phyloP scores from a whole-genome alignment of 78 protist genomes.

The Dictyostelium purpureum region DNA sequence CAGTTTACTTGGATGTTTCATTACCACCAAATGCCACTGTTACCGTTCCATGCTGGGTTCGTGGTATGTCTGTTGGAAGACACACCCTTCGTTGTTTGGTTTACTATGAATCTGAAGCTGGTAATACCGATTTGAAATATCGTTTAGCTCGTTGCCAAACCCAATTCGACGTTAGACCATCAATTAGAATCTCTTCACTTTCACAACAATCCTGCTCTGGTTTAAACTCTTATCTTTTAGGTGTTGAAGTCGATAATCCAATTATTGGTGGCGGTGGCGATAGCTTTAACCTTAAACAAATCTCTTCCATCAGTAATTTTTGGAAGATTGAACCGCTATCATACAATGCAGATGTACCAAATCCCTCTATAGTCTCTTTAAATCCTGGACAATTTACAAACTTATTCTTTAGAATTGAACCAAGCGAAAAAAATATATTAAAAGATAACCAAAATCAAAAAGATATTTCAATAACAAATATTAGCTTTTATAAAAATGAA shows the following conservation, averaged over 20 bases:
- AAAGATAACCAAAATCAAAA: neutral
- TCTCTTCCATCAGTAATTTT: constrained; percentile 31
- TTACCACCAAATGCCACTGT: constrained; percentile 55
- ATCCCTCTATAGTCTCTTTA: constrained; percentile 11
- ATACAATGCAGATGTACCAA: constrained; percentile 28
- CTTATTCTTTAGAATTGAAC: constrained; percentile 43
- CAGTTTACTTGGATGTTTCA: constrained; percentile 25
- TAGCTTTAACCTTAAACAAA: constrained; percentile 22
- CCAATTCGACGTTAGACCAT: constrained; percentile 48
- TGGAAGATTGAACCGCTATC: constrained; percentile 62
- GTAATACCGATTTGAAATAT: constrained; percentile 56
- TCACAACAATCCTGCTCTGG: constrained; percentile 46
- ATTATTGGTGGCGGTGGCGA: constrained; percentile 70
- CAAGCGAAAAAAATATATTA: neutral
- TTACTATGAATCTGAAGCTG: constrained; percentile 66
- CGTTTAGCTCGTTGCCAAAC: constrained; percentile 74
- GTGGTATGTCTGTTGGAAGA: constrained; percentile 55
- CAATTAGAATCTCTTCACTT: constrained; percentile 39
- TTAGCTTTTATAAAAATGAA: constrained; percentile 32
- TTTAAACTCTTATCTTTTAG: constrained; percentile 36
- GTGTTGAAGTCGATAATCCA: constrained; percentile 68
- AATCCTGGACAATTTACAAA: constrained; percentile 65
- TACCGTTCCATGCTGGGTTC: constrained; percentile 55
- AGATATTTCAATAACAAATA: constrained; percentile 34
- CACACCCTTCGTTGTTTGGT: constrained; percentile 54